Conservation (phyloP, 75 land plant genomes). For the Chamaecyparis obtusa region DNA sequence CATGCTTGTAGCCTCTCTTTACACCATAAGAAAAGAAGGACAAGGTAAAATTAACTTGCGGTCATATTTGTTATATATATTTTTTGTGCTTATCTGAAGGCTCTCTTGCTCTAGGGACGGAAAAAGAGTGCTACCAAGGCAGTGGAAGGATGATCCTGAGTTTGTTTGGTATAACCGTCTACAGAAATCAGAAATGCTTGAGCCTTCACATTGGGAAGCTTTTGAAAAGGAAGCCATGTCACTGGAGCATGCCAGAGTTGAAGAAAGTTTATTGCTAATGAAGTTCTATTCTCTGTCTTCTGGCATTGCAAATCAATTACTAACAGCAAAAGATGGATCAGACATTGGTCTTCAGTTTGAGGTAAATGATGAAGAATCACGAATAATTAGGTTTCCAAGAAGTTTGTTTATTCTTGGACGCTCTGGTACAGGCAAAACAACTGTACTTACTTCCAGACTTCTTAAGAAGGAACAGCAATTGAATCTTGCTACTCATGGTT, state of each 20-base stretch:
- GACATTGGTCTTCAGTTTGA: conserved; percentile 67
- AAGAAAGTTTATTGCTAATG: conserved; percentile 66
- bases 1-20: neutral
- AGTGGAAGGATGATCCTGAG: conserved; percentile 7
- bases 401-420: conserved; percentile 70
- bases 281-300: conserved; percentile 69
- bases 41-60: neutral
- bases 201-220: neutral
- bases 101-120: neutral
- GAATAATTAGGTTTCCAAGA: conserved; percentile 32
- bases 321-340: conserved; percentile 44
- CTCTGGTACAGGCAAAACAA: conserved; percentile 85
- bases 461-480: conserved; percentile 43
- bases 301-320: conserved; percentile 49
- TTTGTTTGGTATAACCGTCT: conserved; percentile 31
- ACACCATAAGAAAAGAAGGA: neutral
- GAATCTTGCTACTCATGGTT: conserved; percentile 20
- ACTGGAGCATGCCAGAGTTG: conserved; percentile 57
- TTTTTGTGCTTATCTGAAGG: neutral
- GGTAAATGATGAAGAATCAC: conserved; percentile 53
- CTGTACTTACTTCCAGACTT: conserved; percentile 59
- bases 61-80: neutral
- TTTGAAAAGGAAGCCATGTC: conserved; percentile 12
- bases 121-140: neutral
- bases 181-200: neutral